Conservation (phyloP, 192 early-diverging fungal species). For the Mortierella claussenii region DNA sequence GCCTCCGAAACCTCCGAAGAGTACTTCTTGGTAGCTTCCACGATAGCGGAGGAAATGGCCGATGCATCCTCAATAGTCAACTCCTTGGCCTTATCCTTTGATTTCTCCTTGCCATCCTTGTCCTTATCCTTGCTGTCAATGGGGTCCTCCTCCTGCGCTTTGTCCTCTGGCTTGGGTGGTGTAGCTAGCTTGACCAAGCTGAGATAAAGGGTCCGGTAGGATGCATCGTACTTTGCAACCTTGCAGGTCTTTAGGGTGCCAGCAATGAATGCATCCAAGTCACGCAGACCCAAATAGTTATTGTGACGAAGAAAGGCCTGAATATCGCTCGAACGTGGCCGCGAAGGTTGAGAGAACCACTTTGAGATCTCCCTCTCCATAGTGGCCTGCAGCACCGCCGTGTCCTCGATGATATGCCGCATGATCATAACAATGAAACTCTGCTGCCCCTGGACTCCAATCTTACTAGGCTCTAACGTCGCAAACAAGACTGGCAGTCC, state of each 20-base stretch:
- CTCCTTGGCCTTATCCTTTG: constrained; percentile 8
- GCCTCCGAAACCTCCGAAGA: constrained; percentile 60
- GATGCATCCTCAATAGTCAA: background rate
- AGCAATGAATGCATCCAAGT: constrained; percentile 72
- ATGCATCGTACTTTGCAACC: constrained; percentile 72
- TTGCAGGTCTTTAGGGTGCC: constrained; percentile 70
- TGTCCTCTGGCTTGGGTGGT: constrained; percentile 7
- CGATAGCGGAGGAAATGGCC: constrained; percentile 12
- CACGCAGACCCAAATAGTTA: constrained; percentile 73
- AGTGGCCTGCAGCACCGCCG: constrained; percentile 63
- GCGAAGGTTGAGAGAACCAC: constrained; percentile 76
- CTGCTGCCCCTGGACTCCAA: constrained; percentile 80
- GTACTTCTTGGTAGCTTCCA: constrained; percentile 50
- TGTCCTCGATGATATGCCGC: constrained; percentile 86
- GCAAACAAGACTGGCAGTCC: constrained; percentile 76
- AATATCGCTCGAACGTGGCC: constrained; percentile 76
- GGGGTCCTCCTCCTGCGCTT: constrained; percentile 39
- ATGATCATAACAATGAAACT: constrained; percentile 85
- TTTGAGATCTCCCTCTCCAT: constrained; percentile 81
- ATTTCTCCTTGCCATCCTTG: constrained; percentile 13
- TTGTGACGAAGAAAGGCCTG: constrained; percentile 75
- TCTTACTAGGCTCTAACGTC: constrained; percentile 63
- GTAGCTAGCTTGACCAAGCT: constrained; percentile 53
- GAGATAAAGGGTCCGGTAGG: constrained; percentile 70
- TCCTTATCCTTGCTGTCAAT: constrained; percentile 36